These are phyloP conservation scores for Teunomyces atbi DNA, from an alignment of 805 yeast genomes.

Conservation along the genomic window DNA sequence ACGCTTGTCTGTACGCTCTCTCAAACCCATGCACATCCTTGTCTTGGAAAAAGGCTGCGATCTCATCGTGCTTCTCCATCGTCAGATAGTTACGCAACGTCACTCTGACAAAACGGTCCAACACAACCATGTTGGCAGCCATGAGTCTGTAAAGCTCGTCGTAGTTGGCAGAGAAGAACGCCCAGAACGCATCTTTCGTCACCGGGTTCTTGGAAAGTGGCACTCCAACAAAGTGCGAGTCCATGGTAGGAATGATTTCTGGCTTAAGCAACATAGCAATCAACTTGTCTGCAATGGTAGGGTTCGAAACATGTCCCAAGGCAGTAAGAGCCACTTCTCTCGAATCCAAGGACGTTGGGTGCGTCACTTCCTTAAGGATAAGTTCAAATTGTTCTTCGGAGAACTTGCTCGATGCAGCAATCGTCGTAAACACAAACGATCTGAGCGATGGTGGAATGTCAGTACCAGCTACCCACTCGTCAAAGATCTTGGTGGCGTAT, in stretches of 20 bases:
- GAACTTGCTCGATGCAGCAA: constrained; percentile 36
- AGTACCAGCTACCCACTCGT: constrained; percentile 20
- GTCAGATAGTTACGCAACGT: constrained; percentile 41
- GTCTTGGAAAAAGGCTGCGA: constrained; percentile 42
- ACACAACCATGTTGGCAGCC: constrained; percentile 50
- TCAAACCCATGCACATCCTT: constrained; percentile 56
- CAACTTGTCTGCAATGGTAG: constrained; percentile 35
- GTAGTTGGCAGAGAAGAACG: constrained; percentile 49
- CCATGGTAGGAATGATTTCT: constrained; percentile 55
- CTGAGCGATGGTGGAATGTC: constrained; percentile 45
- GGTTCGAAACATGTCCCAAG: constrained; percentile 45
- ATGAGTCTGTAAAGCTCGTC: constrained; percentile 40
- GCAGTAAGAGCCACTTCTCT: constrained; percentile 58
- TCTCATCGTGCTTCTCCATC: constrained; percentile 32
- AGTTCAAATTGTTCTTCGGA: constrained; percentile 33
- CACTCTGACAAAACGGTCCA: constrained; percentile 45
- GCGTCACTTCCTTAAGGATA: constrained; percentile 45
- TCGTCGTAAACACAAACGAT: constrained; percentile 41
- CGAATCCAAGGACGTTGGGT: constrained; percentile 56
- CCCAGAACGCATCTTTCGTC: constrained; percentile 47
- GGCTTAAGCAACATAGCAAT: constrained; percentile 41
- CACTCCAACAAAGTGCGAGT: constrained; percentile 50
- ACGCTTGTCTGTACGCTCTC: constrained; percentile 52
- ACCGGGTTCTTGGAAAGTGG: constrained; percentile 46
- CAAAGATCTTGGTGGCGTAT: constrained; percentile 31